Evolutionary conservation across 2,329 filamentous ascomycete species (phyloP).

Genomic region (Claviceps maximensis): DNA sequence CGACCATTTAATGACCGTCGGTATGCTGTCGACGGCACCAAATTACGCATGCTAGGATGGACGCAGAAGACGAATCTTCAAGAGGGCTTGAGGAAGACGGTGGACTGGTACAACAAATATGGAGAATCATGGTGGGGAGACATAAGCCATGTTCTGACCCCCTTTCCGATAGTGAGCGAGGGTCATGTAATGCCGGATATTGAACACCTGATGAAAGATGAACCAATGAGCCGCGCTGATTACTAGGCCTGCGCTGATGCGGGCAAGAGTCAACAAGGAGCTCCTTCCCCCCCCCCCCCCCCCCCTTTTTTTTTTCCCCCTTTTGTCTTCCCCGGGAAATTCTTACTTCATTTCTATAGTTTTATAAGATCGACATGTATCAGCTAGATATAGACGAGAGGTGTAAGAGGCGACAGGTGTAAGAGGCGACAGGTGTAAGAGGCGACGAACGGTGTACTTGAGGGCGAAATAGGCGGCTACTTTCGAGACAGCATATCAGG

Average conservation of each 20-base stretch:
- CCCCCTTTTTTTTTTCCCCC: not conserved
- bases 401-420: not conserved
- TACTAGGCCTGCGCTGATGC: slow-evolving; percentile 1
- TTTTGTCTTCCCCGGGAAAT: not conserved
- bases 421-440: too few species aligned
- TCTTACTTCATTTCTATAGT: too few species aligned
- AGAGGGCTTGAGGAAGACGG: slow-evolving; percentile 49
- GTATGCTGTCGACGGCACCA: slow-evolving; percentile 58
- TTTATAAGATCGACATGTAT: not conserved
- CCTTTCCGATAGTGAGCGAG: slow-evolving; percentile 49
- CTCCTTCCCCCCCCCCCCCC: too few species aligned
- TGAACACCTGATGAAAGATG: slow-evolving; percentile 20
- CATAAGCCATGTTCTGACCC: slow-evolving; percentile 53
- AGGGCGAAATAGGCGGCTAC: not conserved
- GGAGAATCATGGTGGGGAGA: slow-evolving; percentile 61
- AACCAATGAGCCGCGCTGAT: slow-evolving; percentile 17
- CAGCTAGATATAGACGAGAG: not conserved
- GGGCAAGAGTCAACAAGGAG: not conserved
- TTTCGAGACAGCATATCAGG: not conserved
- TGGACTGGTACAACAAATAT: slow-evolving; percentile 56
- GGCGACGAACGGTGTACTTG: not conserved
- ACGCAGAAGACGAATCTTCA: slow-evolving; percentile 51
- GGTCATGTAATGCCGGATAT: slow-evolving; percentile 40
- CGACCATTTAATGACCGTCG: slow-evolving; percentile 66
- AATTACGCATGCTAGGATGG: slow-evolving; percentile 56